Conservation (phyloP, 2,329 filamentous ascomycete species). For the Geosmithia morbida region DNA sequence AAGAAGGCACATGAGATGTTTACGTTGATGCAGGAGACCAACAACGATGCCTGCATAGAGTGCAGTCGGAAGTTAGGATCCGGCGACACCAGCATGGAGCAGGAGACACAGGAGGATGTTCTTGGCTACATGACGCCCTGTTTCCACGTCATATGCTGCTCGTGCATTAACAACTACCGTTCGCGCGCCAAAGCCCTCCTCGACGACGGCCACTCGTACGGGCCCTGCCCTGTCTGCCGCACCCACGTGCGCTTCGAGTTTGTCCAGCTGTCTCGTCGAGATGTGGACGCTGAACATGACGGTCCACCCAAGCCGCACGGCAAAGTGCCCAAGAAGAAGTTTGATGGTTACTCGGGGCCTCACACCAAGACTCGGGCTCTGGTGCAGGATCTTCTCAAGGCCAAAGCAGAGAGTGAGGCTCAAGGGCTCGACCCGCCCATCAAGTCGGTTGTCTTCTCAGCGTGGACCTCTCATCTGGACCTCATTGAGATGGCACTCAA, state of each 20-base stretch:
- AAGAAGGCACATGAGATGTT: conserved; percentile 77
- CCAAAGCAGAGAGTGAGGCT: conserved; percentile 45
- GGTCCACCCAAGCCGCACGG: conserved; percentile 24
- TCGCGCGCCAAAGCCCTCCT: conserved; percentile 29
- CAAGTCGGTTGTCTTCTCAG: conserved; percentile 90
- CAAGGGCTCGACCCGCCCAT: conserved; percentile 56
- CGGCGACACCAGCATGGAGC: conserved; percentile 39
- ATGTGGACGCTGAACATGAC: conserved; percentile 41
- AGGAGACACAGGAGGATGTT: conserved; percentile 46
- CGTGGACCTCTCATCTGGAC: conserved; percentile 92
- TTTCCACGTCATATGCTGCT: conserved; percentile 69
- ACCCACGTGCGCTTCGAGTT: conserved; percentile 47
- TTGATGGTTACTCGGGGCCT: conserved; percentile 65
- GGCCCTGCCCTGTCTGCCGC: conserved; percentile 56
- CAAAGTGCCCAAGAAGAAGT: conserved; percentile 31
- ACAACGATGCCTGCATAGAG: conserved; percentile 55
- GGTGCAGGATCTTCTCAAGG: conserved; percentile 55
- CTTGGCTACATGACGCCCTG: conserved; percentile 76
- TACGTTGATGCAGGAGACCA: conserved; percentile 68
- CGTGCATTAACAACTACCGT: conserved; percentile 51
- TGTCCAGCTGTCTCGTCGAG: conserved; percentile 53
- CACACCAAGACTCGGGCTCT: conserved; percentile 86
- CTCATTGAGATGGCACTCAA: conserved; percentile 74
- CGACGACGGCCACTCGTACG: conserved; percentile 21
- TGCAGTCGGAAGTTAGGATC: conserved; percentile 53